Evolutionary conservation across 192 early-diverging fungal genomes (phyloP), one percentile per base, ranked within the genome.

Genomic region (Coemansia sp.): DNA sequence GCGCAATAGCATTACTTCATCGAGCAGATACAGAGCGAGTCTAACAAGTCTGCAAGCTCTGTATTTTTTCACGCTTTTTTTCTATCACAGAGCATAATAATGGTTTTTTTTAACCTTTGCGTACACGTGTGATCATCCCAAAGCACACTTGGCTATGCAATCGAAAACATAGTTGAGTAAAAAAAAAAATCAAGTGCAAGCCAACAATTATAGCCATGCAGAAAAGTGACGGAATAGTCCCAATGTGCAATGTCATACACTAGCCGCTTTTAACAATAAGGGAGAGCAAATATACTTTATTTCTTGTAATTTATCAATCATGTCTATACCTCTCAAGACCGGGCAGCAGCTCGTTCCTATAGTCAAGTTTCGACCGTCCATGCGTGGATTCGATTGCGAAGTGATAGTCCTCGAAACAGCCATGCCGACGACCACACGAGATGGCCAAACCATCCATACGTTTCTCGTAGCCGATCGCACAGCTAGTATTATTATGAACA

Each of bases 351-450:
- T 81, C 3, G 50, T 68, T 7, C 52, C 50, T 18, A 67, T 80
- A 14, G 56, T 48, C 14, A 82, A 83, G 29, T 49, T 87, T 32
- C 67, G 77, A 24, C 81, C 83, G 5, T 64, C 61, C 19, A 78
- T 84, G 77, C 73, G 80, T 5, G 77, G 78, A 7, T 77, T 85
- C 37, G 78, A 81, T 49, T 76, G 81, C 55, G 83, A 87, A 35
- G 80, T 82, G 32, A 81, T 87, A 44, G 72, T 87, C 13, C 64
- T 87, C 5, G 78, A 87, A 29, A 78, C 79, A 46, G 72, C 72
- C n/a, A 23, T 64, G 26, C 80, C 81, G 17, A 65, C 53, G 4
- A 70, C 55, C 5, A 82, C 78, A 6, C 62, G 73, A 7, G 77
- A 81, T 48, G 59, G 74, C 18, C 73, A 79, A 19, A 71, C 70